Evolutionary conservation across 805 yeast genomes (phyloP).

Genomic region (Metschnikowia reukaufii): DNA sequence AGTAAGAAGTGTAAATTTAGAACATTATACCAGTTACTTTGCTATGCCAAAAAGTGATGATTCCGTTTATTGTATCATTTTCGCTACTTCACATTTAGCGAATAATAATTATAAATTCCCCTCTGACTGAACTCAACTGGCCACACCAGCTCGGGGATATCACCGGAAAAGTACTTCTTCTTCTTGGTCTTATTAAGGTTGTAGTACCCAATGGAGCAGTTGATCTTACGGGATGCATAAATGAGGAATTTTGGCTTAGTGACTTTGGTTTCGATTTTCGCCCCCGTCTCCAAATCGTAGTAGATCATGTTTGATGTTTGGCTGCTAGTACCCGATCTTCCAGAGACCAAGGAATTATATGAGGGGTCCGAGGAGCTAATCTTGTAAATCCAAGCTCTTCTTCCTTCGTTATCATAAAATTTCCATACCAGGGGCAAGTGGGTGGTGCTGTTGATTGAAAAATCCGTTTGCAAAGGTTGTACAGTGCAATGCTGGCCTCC

Average conservation of each 20-base stretch:
- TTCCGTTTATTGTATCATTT: background rate
- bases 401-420: constrained; percentile 60
- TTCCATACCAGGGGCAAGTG: constrained; percentile 45
- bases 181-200: constrained; percentile 36
- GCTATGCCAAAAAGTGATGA: background rate
- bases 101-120: constrained; percentile 59
- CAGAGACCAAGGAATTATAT: constrained; percentile 26
- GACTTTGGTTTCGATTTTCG: constrained; percentile 49
- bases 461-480: constrained; percentile 31
- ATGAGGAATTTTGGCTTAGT: constrained; percentile 50
- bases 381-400: constrained; percentile 79
- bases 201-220: constrained; percentile 54
- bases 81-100: constrained; percentile 41
- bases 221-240: constrained; percentile 53
- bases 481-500: constrained; percentile 35
- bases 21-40: background rate
- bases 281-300: constrained; percentile 65
- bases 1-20: too few species aligned
- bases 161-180: constrained; percentile 31
- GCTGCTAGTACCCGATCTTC: constrained; percentile 12
- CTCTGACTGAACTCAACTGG: constrained; percentile 53
- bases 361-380: constrained; percentile 33
- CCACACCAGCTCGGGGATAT: constrained; percentile 42
- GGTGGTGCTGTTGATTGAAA: constrained; percentile 23
- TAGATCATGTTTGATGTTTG: constrained; percentile 44